A percentile compares a stretch with the other conserved stretches of the same genome.
Conservation (phyloP, 2,329 filamentous ascomycete species). For the Didymella segeticola region DNA sequence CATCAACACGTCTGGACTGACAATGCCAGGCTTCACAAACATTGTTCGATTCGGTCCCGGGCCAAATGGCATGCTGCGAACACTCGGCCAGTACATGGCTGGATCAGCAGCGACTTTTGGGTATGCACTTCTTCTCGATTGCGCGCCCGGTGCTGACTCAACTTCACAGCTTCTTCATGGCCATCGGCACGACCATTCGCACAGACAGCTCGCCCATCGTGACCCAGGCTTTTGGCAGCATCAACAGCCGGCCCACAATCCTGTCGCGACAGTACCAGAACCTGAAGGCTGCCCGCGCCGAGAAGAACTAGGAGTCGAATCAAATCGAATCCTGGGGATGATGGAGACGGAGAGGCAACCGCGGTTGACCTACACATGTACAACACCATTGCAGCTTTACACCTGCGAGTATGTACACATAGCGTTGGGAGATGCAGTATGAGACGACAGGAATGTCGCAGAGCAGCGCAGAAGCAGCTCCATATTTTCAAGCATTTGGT, state of each 20-base stretch:
- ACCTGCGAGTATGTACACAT: slow-evolving; percentile 23
- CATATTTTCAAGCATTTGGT: not conserved
- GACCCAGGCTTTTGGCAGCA: slow-evolving; percentile 76
- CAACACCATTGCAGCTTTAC: slow-evolving; percentile 19
- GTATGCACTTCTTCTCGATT: slow-evolving; percentile 58
- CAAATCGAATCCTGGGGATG: no score
- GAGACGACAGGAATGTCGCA: not conserved
- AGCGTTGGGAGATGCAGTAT: not conserved
- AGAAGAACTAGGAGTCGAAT: slow-evolving; percentile 36
- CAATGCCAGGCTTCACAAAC: slow-evolving; percentile 76
- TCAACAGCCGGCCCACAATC: slow-evolving; percentile 74
- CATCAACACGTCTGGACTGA: slow-evolving; percentile 25
- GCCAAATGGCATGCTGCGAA: slow-evolving; percentile 90
- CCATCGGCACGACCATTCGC: slow-evolving; percentile 94
- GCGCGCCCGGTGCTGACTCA: slow-evolving; percentile 20
- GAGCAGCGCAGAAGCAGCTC: not conserved
- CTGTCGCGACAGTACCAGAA: slow-evolving; percentile 53
- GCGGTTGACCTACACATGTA: slow-evolving; percentile 20
- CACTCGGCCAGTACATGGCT: slow-evolving; percentile 94
- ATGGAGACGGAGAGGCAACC: not conserved
- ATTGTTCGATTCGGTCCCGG: slow-evolving; percentile 96
- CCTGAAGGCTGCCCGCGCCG: slow-evolving; percentile 30
- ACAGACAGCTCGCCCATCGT: slow-evolving; percentile 83
- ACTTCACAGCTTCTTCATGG: slow-evolving; percentile 85
- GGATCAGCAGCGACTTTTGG: slow-evolving; percentile 95